These are phyloP conservation scores for Aspergillus sp. DNA, from an alignment of 2,329 filamentous ascomycete genomes.

Conservation along the genomic window DNA sequence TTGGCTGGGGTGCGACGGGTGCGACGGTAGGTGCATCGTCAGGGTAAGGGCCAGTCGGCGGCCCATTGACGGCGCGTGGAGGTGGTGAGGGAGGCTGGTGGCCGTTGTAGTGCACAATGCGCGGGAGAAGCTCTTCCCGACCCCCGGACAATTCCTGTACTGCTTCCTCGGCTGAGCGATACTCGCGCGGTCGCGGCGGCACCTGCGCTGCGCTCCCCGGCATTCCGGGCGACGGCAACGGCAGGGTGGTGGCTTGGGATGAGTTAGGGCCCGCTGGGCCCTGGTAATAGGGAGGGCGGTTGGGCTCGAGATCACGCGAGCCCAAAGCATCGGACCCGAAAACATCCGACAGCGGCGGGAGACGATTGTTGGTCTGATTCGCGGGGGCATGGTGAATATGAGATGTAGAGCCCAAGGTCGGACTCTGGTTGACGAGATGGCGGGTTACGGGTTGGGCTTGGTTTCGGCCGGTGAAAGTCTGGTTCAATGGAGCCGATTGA, in stretches of 20 bases:
- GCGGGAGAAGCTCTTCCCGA: slow-evolving; percentile 83
- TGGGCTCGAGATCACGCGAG: slow-evolving; percentile 26
- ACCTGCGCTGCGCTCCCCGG: slow-evolving; percentile 46
- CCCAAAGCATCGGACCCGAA: slow-evolving; percentile 69
- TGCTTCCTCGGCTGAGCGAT: slow-evolving; percentile 90
- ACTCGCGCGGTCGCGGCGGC: slow-evolving; percentile 63
- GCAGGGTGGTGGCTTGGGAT: slow-evolving; percentile 54
- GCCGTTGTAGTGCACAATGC: slow-evolving; percentile 89
- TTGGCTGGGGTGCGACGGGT: slow-evolving; percentile 44
- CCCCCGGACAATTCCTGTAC: slow-evolving; percentile 83
- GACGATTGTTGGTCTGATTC: slow-evolving; percentile 78
- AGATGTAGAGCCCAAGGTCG: slow-evolving; percentile 70
- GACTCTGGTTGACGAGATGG: slow-evolving; percentile 71
- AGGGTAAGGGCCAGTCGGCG: slow-evolving; percentile 14
- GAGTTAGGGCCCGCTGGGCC: slow-evolving; percentile 55
- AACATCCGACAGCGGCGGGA: slow-evolving; percentile 90
- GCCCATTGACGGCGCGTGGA: slow-evolving; percentile 35
- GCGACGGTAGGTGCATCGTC: slow-evolving; percentile 56
- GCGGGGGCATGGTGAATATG: slow-evolving; percentile 88
- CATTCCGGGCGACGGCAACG: slow-evolving; percentile 68
- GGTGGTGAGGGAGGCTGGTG: slow-evolving; percentile 89
- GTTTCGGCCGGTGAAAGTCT: slow-evolving; percentile 88
- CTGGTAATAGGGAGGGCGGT: slow-evolving; percentile 33
- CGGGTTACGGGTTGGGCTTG: slow-evolving; percentile 66
- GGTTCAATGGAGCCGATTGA: slow-evolving; percentile 87